Evolutionary conservation across 257 asterid genomes (phyloP).

Genomic region (Agastache rugosa): DNA sequence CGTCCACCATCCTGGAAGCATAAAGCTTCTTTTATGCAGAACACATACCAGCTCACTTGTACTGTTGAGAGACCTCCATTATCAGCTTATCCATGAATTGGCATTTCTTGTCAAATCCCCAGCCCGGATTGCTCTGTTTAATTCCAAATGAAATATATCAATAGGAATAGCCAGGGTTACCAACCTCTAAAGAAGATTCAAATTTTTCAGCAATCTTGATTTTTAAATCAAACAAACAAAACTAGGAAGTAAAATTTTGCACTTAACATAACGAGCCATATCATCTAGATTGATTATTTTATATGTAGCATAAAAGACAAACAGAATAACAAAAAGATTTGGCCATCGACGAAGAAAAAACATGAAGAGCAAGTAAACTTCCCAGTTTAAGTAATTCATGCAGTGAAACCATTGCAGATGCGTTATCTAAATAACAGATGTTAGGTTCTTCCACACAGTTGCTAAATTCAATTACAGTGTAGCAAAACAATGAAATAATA

Average conservation of each 20-base stretch:
- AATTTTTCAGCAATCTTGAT: slow-evolving; percentile 5
- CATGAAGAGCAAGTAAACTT: background rate
- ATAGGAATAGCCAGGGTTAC: background rate
- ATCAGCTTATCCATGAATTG: slow-evolving; percentile 86
- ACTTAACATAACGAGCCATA: slow-evolving; percentile 18
- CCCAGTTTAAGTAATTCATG: background rate
- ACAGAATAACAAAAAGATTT: background rate
- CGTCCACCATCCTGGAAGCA: slow-evolving; percentile 5
- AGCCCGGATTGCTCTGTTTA: slow-evolving; percentile 92
- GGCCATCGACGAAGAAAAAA: background rate
- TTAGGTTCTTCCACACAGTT: background rate
- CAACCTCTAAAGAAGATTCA: background rate
- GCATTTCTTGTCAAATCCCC: slow-evolving; percentile 95
- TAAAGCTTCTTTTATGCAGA: slow-evolving; percentile 24
- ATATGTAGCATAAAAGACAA: background rate
- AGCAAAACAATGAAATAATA: background rate
- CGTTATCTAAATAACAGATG: background rate
- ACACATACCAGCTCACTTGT: slow-evolving; percentile 53
- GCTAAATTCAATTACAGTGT: slow-evolving; percentile 14
- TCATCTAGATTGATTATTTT: background rate
- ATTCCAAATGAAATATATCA: slow-evolving; percentile 12
- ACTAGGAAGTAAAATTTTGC: background rate
- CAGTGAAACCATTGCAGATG: background rate
- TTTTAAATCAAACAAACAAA: background rate
- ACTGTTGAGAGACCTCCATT: slow-evolving; percentile 66